Evolutionary conservation across 345 rosid genomes (phyloP), one percentile per base, ranked within the genome.

Genomic region (Citrus trifoliata): DNA sequence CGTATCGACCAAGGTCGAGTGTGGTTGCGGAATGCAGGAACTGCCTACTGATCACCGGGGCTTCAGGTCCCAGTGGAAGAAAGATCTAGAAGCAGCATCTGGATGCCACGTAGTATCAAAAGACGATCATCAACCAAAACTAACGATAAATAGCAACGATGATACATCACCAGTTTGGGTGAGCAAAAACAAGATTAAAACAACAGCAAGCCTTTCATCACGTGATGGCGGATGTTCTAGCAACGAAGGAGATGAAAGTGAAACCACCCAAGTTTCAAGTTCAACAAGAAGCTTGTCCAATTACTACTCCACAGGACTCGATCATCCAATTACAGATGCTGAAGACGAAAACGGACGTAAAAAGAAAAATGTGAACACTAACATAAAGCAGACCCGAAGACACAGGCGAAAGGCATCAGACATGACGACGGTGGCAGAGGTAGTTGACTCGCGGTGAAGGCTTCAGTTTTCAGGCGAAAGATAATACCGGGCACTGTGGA

Each of bases 251-350:
- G 69, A 53, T 6, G 82, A 56, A 10, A 76, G 76, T 4, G 56
- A n/a, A 51, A 80, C 80, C 56, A 69, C 79, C 33, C 42, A 83
- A 35, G 58, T 80, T 4, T 78, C 76, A 48, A 38, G 79, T 48
- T 83, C 87, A 3, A 74, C 89, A 1, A 74, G 74, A 62, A 82
- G 87, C 75, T 82, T 86, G 76, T 81, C 82, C 1, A 64, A 59
- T 16, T 86, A 82, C n/a, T 56, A 63, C 28, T 80, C 80, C 1
- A 58, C 5, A 40, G 83, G 80, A 30, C 70, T 78, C 73, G 69
- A 66, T 46, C 61, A 30, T n/a, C n/a, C n/a, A n/a, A n/a, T n/a
- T n/a, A n/a, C 16, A 32, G 75, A 70, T 6, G 16, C 6, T 27
- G 33, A 32, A 27, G 46, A 18, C 4, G 61, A 55, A 46, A 58